phyloP scores from a whole-genome alignment of 352 stramenopile genomes.

The Globisporangium cylindrosporum region DNA sequence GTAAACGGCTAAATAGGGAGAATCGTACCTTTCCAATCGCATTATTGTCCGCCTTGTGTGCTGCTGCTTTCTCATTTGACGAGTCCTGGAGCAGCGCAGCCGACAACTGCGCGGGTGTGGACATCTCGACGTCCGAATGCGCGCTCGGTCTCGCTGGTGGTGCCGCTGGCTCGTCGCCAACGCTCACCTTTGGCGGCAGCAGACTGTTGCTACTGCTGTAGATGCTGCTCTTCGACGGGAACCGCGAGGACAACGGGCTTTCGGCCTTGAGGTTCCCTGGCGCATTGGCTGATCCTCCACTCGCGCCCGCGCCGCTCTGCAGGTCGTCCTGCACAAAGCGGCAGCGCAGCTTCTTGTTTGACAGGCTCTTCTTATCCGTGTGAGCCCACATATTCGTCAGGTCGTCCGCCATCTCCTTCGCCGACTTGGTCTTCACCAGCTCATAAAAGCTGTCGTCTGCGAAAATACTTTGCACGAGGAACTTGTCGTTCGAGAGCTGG shows the following conservation, averaged over 20 bases:
- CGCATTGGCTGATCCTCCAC: not conserved
- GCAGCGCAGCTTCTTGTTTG: conserved; percentile 89
- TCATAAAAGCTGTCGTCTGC: conserved; percentile 86
- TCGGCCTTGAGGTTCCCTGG: conserved; percentile 7
- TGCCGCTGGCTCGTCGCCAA: conserved; percentile 27
- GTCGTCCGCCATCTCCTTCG: conserved; percentile 87
- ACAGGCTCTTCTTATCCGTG: conserved; percentile 74
- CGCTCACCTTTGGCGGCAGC: conserved; percentile 12
- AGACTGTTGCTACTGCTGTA: conserved; percentile 29
- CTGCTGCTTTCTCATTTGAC: conserved; percentile 1
- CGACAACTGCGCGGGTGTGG: conserved; percentile 51
- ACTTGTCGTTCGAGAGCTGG: conserved; percentile 88
- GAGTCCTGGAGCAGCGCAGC: conserved; percentile 58
- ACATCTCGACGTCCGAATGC: conserved; percentile 30
- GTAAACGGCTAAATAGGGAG: not conserved
- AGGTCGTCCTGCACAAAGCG: conserved; percentile 70
- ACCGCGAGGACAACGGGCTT: conserved; percentile 12
- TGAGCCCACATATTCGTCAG: conserved; percentile 84
- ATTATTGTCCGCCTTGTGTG: conserved; percentile 8
- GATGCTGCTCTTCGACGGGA: conserved; percentile 23
- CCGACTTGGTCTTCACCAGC: conserved; percentile 79
- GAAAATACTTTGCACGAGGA: conserved; percentile 85
- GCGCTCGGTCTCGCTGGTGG: conserved; percentile 41
- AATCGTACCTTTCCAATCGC: conserved; percentile 17
- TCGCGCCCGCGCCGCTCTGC: not conserved